Evolutionary conservation across 495 filamentous ascomycete genomes (phyloP).

Genomic region (Thermochaetoides thermophila): DNA sequence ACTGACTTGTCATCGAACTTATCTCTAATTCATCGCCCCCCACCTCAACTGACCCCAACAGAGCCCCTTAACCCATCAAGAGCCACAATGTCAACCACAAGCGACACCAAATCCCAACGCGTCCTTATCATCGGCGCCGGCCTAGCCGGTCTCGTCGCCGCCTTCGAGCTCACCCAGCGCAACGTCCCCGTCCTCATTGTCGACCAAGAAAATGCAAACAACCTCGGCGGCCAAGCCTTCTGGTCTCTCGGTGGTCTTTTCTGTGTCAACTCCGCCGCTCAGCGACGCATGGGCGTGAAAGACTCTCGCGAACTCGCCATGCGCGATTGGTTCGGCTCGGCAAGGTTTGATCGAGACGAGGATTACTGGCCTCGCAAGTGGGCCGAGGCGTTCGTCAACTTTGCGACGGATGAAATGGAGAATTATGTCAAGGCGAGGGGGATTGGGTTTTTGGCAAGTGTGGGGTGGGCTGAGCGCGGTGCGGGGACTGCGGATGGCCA

Average conservation of each 20-base stretch:
- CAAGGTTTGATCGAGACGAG: conserved; percentile 35
- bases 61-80: too few relatives aligned
- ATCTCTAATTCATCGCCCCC: too few relatives aligned
- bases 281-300: conserved; percentile 34
- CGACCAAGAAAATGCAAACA: conserved; percentile 34
- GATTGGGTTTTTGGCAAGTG: conserved; percentile 27
- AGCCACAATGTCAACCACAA: too few relatives aligned
- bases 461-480: conserved; percentile 39
- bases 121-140: conserved; percentile 38
- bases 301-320: conserved; percentile 33
- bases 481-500: conserved; percentile 33
- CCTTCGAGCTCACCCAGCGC: conserved; percentile 32
- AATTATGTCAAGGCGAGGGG: conserved; percentile 31
- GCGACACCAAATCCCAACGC: conserved; percentile 12
- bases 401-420: conserved; percentile 35
- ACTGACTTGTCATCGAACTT: too few relatives aligned
- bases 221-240: conserved; percentile 38
- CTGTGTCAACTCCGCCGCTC: conserved; percentile 32
- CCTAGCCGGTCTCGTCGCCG: conserved; percentile 37
- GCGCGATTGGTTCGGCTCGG: conserved; percentile 35
- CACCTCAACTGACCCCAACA: too few relatives aligned
- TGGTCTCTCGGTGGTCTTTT: conserved; percentile 41
- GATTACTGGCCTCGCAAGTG: conserved; percentile 36
- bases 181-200: conserved; percentile 26
- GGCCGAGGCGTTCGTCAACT: conserved; percentile 40